Conservation (phyloP, 169 alveolate species). For the Plasmodium blacklocki region DNA sequence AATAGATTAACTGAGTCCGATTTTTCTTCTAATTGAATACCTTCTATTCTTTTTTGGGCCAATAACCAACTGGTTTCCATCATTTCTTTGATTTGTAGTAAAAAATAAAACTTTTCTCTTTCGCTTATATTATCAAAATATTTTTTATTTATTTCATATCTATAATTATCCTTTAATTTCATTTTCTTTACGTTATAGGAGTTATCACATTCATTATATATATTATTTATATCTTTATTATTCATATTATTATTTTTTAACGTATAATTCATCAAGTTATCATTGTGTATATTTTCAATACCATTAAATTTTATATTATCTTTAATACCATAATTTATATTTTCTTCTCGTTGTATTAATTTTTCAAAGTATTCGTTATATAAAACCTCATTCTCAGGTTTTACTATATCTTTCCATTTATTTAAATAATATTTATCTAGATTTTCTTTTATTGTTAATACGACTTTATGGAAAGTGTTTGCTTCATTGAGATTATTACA, state of each 20-base stretch:
- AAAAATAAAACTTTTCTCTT: conserved; percentile 77
- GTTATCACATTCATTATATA: no score
- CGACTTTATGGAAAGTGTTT: conserved; percentile 47
- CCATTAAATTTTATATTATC: background rate
- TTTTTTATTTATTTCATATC: conserved; percentile 42
- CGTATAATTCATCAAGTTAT: no score
- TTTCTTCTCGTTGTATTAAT: conserved; percentile 4
- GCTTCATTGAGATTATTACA: conserved; percentile 23
- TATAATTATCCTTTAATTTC: background rate
- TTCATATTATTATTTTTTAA: background rate
- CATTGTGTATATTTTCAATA: no score
- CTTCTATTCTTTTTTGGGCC: conserved; percentile 80
- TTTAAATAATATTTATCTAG: conserved; percentile 62
- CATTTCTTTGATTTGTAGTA: conserved; percentile 71
- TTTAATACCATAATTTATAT: background rate
- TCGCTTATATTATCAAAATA: conserved; percentile 47
- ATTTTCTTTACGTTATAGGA: no score
- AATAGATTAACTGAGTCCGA: conserved; percentile 77
- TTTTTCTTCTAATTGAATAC: conserved; percentile 75
- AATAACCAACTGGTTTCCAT: conserved; percentile 87
- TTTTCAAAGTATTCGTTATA: conserved; percentile 56
- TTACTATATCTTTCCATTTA: conserved; percentile 63
- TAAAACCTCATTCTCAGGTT: conserved; percentile 47
- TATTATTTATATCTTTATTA: background rate
- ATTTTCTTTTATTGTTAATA: conserved; percentile 50